Percentiles rank a stretch among this genome's conserved stretches.
These are phyloP conservation scores for Candida verbasci DNA, from an alignment of 805 yeast species.

Conservation along the genomic window DNA sequence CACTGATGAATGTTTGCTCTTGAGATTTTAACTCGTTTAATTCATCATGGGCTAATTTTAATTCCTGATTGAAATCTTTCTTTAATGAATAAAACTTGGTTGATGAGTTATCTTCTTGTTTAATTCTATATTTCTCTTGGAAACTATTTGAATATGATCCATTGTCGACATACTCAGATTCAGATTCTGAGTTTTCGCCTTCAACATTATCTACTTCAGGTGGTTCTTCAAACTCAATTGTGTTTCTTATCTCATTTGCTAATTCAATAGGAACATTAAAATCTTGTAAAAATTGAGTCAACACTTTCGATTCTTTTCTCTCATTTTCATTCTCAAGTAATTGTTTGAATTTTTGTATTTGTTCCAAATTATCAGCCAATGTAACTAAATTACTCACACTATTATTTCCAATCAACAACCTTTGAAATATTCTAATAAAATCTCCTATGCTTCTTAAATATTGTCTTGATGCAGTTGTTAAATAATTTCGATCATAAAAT, in stretches of 20 bases:
- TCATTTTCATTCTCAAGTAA: conserved; percentile 14
- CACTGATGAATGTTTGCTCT: conserved; percentile 21
- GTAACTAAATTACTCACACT: conserved; percentile 24
- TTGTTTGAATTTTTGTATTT: conserved; percentile 16
- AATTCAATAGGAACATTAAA: conserved; percentile 37
- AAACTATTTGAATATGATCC: conserved; percentile 17
- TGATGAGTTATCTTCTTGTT: conserved; percentile 4
- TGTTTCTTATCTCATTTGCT: conserved; percentile 37
- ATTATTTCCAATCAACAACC: conserved; percentile 37
- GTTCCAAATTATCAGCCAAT: conserved; percentile 28
- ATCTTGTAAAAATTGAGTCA: conserved; percentile 18
- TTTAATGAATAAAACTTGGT: conserved; percentile 25
- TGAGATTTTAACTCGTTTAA: conserved; percentile 20
- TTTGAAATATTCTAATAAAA: conserved; percentile 55
- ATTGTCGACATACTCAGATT: conserved; percentile 6
- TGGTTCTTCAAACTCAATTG: conserved; percentile 25
- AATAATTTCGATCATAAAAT: conserved; percentile 19
- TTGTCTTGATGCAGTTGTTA: conserved; percentile 21
- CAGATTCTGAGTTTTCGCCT: conserved; percentile 3
- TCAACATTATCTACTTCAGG: conserved; percentile 5
- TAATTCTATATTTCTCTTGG: conserved; percentile 17
- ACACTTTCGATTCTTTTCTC: conserved; percentile 16
- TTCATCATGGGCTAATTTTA: conserved; percentile 30
- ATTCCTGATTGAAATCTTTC: conserved; percentile 24
- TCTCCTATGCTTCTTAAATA: conserved; percentile 49